Conservation (phyloP, 129 eudicot species). For the Pseudognaphalium luteoalbum region DNA sequence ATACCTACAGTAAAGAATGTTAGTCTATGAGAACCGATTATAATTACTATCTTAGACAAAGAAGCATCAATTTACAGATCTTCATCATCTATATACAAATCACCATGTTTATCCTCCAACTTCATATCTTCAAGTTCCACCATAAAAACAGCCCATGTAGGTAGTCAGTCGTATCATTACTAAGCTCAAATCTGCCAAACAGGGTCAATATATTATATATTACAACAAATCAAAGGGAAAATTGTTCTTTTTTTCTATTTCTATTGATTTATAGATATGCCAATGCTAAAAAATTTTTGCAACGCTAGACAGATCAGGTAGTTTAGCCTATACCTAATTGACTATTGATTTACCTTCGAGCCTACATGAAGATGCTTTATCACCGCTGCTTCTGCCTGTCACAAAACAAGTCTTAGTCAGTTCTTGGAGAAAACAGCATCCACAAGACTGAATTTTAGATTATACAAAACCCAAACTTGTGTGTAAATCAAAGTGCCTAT, state of each 20-base stretch:
- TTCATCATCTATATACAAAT: too few species aligned
- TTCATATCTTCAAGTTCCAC: too few species aligned
- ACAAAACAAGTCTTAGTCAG: constrained; percentile 18
- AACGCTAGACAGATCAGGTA: constrained; percentile 12
- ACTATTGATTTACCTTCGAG: constrained; percentile 63
- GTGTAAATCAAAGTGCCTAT: constrained; percentile 3
- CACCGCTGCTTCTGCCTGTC: constrained; percentile 63
- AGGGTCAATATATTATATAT: too few species aligned
- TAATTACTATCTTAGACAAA: too few species aligned
- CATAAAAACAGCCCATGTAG: too few species aligned
- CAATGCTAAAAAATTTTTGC: background rate
- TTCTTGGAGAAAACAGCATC: background rate
- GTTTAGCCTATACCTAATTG: constrained; percentile 1
- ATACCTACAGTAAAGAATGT: too few species aligned
- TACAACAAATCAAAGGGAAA: too few species aligned
- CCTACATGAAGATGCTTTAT: constrained; percentile 47
- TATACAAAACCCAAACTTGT: background rate
- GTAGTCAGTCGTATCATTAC: background rate
- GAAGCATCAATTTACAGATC: too few species aligned
- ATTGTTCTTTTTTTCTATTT: too few species aligned
- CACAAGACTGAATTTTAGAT: background rate
- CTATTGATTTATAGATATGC: background rate
- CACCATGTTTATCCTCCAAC: too few species aligned
- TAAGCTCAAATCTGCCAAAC: background rate
- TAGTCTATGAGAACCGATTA: too few species aligned